Base-by-base conservation (phyloP, 805 yeast genomes). In the Pichia scutulata region DNA sequence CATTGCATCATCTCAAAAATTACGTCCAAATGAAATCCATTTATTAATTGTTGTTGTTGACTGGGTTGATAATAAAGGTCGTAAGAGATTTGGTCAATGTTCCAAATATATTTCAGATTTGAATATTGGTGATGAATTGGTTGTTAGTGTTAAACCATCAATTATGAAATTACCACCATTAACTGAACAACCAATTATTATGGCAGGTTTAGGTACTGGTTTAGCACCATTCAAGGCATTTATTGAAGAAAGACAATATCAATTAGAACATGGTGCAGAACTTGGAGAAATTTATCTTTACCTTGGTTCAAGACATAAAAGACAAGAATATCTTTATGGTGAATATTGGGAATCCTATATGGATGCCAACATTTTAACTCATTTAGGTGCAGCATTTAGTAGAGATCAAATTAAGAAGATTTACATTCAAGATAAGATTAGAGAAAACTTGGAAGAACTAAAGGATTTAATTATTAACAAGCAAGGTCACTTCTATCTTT, bases 191-290 rank as follows among this genome's bases (percentile, higher is more conserved):
- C 97, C 98, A 22, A 84, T 92, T 59, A 83, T 92, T 56, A 92
- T 92, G 98, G 84, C 96, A 60, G 98, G 98, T 60, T 76, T 92
- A 58, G 98, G 98, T 71, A 92, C 98, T 48, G 98, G 98, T 57
- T 78, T 92, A 61, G 98, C 98, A 26, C 98, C 98, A 47, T 92
- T 92, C 83, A 92, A 92, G 76, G 98, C 98, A 0, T 89, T 92
- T 64, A 79, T 92, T 51, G 98, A 92, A 70, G 97, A 92, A 71
- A 89, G 89, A 75, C 79, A 84, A 63, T 89, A 92, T 89, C 98
- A 92, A 73, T 75, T 83, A 63, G 78, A 84, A 59, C 95, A 89
- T 66, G 98, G 98, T 46, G 67, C 77, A 66, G 86, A 84, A 58
- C 87, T 92, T 66, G 98, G 98, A 47, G 92, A 86, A 49, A 80